phyloP scores from a whole-genome alignment of 2,329 filamentous ascomycete species.

The Xylaria sp. region DNA sequence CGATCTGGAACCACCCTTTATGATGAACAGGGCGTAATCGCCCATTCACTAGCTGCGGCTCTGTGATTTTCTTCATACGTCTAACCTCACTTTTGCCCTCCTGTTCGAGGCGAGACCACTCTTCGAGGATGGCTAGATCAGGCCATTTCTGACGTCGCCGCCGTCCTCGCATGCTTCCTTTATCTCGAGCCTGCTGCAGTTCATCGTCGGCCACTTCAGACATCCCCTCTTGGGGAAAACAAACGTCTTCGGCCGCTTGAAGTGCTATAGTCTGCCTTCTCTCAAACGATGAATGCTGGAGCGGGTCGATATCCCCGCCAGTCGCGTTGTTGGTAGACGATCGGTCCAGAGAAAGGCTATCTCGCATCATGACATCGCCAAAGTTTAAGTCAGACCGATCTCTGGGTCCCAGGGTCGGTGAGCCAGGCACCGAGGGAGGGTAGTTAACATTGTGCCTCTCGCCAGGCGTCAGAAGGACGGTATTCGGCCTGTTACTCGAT shows the following conservation, averaged over 20 bases:
- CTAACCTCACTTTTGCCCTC: slow-evolving; percentile 85
- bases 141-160: slow-evolving; percentile 83
- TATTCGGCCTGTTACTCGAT: slow-evolving; percentile 57
- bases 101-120: slow-evolving; percentile 92
- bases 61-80: slow-evolving; percentile 89
- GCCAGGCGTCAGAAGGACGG: slow-evolving; percentile 47
- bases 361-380: slow-evolving; percentile 76
- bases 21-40: slow-evolving; percentile 83
- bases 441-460: slow-evolving; percentile 74
- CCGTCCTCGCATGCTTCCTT: slow-evolving; percentile 50
- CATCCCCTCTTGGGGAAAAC: slow-evolving; percentile 83
- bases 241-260: slow-evolving; percentile 86
- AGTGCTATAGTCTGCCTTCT: slow-evolving; percentile 69
- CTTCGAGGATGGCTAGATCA: slow-evolving; percentile 82
- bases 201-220: slow-evolving; percentile 88
- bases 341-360: slow-evolving; percentile 63
- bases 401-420: slow-evolving; percentile 63
- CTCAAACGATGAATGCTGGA: slow-evolving; percentile 52
- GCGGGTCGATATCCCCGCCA: slow-evolving; percentile 42
- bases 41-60: slow-evolving; percentile 92
- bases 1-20: slow-evolving; percentile 83
- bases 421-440: slow-evolving; percentile 74
- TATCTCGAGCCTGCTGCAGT: slow-evolving; percentile 60
- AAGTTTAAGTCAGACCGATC: slow-evolving; percentile 67
- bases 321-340: slow-evolving; percentile 41